Conservation (phyloP, 371 early-diverging fungal genomes). For the Lichtheimia corymbifera region DNA sequence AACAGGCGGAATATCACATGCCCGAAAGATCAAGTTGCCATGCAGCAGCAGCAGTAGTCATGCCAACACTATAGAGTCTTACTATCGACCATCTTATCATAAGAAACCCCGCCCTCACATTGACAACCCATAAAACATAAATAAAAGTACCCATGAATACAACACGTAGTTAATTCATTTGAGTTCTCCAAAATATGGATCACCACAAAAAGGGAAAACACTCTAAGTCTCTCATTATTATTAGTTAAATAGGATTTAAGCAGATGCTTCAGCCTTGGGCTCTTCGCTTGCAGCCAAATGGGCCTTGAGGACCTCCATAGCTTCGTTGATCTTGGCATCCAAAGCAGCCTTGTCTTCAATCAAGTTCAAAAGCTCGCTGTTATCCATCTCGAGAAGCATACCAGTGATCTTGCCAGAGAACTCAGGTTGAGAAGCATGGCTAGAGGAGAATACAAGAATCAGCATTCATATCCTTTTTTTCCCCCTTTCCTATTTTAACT, state of each 20-base stretch:
- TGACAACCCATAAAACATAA: not conserved
- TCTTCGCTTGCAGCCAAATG: conserved; percentile 41
- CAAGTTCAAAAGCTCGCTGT: conserved; percentile 87
- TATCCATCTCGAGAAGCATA: conserved; percentile 98
- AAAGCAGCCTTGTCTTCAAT: conserved; percentile 79
- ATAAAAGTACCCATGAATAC: not conserved
- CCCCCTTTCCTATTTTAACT: conserved; percentile 7
- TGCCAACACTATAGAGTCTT: too few species aligned
- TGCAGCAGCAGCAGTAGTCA: too few species aligned
- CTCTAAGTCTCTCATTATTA: conserved; percentile 10
- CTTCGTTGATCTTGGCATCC: conserved; percentile 81
- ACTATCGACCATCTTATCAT: too few species aligned
- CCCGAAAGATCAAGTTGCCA: too few species aligned
- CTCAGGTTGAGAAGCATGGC: conserved; percentile 60
- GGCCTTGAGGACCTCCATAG: conserved; percentile 84
- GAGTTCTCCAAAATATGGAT: too few species aligned
- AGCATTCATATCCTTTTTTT: not conserved
- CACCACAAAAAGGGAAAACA: conserved; percentile 1
- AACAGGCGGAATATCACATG: too few species aligned
- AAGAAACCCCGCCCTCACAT: too few species aligned
- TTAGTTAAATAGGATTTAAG: conserved; percentile 1
- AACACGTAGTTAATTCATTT: not conserved
- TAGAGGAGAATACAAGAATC: not conserved
- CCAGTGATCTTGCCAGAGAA: conserved; percentile 97
- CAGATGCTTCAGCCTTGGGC: conserved; percentile 9